Base-by-base conservation (phyloP, 2,329 filamentous ascomycete species). In the Nemania serpens region DNA sequence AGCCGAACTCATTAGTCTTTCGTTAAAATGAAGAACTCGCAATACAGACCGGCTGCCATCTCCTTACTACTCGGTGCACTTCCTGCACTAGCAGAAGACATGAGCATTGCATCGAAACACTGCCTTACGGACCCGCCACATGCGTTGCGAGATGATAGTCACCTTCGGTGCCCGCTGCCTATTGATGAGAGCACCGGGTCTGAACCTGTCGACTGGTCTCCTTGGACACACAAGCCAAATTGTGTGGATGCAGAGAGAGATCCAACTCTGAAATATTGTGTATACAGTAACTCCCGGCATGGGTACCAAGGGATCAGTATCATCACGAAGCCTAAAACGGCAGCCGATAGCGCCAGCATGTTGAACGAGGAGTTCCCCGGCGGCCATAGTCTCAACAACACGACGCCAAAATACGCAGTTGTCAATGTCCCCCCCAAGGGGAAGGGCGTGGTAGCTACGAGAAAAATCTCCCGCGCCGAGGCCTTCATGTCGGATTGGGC, bases 401-500 rank as follows among this genome's bases (percentile, higher is more conserved):
- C 45, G 4, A 51, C 17, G 7, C 46, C 33, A 43, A 43, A 50
- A 1, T 77, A 75, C 41, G 55, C 71, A 43, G 52, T 76, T 2
- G 55, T 67, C 3, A 69, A 73, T 4, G 63, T 75, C 0, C 66
- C 70, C 1, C 71, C 69, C 2, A 75, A 74, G 41, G 75, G 75
- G 3, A 72, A 71, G 25, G 76, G 76, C 1, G 66, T 75, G 5
- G 54, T 77, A 2, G 76, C 76, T 1, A 74, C 65, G 7, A 69
- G 75, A 1, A 59, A 6, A 7, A 76, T 78, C 47, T 60, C 59
- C 5, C 67, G 68, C 6, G 70, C 74, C 3, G 75, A 78, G 57
- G 68, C 70, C 47, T 65, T 78, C 58, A 75, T 79, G 71, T 65
- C 70, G 5, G 75, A 77, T 41, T 68, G 71, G 57, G 75, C 74